Evolutionary conservation across 176 grass and related monocot genomes (phyloP), one percentile per base, ranked within the genome.

Genomic region (Leersia perrieri): DNA sequence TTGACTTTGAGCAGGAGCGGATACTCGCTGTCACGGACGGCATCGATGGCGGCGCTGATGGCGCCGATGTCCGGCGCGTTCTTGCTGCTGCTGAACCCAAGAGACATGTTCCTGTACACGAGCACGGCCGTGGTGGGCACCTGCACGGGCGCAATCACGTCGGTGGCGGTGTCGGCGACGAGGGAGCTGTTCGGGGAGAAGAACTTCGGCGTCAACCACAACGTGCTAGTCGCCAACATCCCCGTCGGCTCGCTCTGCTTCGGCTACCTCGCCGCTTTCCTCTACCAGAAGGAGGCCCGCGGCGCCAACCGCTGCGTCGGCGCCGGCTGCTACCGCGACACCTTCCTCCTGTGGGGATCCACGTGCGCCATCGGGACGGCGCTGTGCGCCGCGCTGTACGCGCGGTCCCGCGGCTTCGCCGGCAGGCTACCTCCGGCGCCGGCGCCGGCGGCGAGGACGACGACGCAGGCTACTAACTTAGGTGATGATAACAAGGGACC

Each of bases 121-220:
- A 82, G 90, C 81, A 99, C 96, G 47, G 82, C 92, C 3, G 84
- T 93, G 41, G 69, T 99, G 0, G 96, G 96, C 23, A 94, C 90
- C 1, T 99, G 90, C 96, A 99, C 96, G 10, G 96, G 96, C 27
- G 90, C 92, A 76, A 95, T 99, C 72, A 88, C 92, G 0, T 99
- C 96, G 49, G 88, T 95, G 55, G 92, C 96, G 2, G 88, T 93
- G 33, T 99, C 92, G 7, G 83, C 96, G 49, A 95, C 96, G 33
- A 68, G 87, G 9, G 96, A 99, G 83, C 89, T 99, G 23, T 99
- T 99, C 87, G 96, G 96, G 16, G 87, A 42, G 35, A 91, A 95
- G 47, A 26, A 95, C 86, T 99, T 99, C 68, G 91, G 92, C 5
- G 87, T 99, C 45, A 99, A 99, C 87, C 96, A 99, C 90, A 99